Percentiles rank a stretch among this genome's conserved stretches.
Conservation (phyloP, 202 grass and related monocot genomes). For the Carex sylvatica region DNA sequence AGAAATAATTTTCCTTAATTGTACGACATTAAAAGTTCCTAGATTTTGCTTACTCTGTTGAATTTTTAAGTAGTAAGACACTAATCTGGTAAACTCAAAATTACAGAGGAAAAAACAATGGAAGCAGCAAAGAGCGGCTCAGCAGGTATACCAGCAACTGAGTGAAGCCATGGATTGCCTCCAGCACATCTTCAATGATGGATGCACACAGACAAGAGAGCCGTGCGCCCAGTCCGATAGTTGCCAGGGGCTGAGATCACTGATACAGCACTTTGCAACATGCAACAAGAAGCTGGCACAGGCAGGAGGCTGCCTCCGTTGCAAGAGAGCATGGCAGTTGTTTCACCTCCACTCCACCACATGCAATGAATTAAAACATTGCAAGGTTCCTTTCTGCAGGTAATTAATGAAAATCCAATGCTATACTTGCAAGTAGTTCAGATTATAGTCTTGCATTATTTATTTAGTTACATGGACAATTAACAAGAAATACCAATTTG, state of each 20-base stretch:
- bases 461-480: not conserved
- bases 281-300: constrained; percentile 41
- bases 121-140: constrained; percentile 29
- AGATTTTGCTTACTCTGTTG: not conserved
- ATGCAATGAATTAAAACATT: constrained; percentile 43
- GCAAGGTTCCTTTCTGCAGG: constrained; percentile 75
- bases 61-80: not conserved
- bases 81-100: not conserved
- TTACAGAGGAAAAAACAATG: constrained; percentile 43
- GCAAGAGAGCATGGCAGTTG: constrained; percentile 64
- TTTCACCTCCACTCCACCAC: constrained; percentile 78
- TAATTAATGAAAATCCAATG: not conserved
- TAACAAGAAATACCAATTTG: not conserved
- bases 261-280: constrained; percentile 54
- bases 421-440: not conserved
- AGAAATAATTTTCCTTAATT: not conserved
- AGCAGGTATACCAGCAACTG: constrained; percentile 46
- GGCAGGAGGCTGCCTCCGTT: constrained; percentile 52
- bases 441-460: not conserved
- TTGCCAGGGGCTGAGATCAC: constrained; percentile 41
- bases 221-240: constrained; percentile 4
- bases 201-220: not conserved
- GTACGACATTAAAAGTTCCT: not conserved
- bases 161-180: constrained; percentile 58
- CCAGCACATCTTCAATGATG: constrained; percentile 38